Percentiles rank a stretch among this genome's conserved stretches.
Evolutionary conservation across 495 filamentous ascomycete genomes (phyloP).

Genomic region (Daldinia bambusicola): DNA sequence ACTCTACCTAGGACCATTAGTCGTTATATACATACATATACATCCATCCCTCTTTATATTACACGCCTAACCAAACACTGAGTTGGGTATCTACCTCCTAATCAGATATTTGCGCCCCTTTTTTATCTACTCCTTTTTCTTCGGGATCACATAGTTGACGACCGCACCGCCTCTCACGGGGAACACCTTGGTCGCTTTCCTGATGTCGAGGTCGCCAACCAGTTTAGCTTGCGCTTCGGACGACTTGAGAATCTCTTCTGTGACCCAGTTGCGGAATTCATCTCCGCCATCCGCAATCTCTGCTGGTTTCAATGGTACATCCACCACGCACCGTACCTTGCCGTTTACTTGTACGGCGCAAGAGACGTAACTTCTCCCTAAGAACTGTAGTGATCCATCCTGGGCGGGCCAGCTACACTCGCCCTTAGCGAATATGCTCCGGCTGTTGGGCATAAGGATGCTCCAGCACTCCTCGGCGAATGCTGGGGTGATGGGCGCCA

Average conservation of each 20-base stretch:
- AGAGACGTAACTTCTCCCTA: slow-evolving; percentile 50
- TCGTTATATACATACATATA: not conserved
- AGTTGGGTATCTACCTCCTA: slow-evolving; percentile 34
- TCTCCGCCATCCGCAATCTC: slow-evolving; percentile 41
- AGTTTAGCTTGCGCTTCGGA: slow-evolving; percentile 63
- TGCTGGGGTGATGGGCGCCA: slow-evolving; percentile 81
- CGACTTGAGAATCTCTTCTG: slow-evolving; percentile 57
- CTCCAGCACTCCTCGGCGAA: slow-evolving; percentile 85
- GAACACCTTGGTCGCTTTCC: slow-evolving; percentile 60
- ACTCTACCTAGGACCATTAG: not conserved
- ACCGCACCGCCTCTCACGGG: slow-evolving; percentile 62
- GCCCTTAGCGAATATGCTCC: slow-evolving; percentile 59
- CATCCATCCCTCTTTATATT: not conserved
- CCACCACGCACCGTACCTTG: slow-evolving; percentile 70
- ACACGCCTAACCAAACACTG: slow-evolving; percentile 22
- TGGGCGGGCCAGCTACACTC: slow-evolving; percentile 54
- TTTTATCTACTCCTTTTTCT: slow-evolving; percentile 37
- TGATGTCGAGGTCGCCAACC: slow-evolving; percentile 49
- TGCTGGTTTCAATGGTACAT: slow-evolving; percentile 59
- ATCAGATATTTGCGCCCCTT: slow-evolving; percentile 3
- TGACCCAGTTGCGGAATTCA: slow-evolving; percentile 65
- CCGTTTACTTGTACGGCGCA: slow-evolving; percentile 83
- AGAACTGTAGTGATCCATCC: slow-evolving; percentile 58
- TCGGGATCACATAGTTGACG: slow-evolving; percentile 66
- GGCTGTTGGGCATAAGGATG: slow-evolving; percentile 53